Conservation (phyloP, 2,329 filamentous ascomycete genomes). For the Arthrinium phaeospermum region DNA sequence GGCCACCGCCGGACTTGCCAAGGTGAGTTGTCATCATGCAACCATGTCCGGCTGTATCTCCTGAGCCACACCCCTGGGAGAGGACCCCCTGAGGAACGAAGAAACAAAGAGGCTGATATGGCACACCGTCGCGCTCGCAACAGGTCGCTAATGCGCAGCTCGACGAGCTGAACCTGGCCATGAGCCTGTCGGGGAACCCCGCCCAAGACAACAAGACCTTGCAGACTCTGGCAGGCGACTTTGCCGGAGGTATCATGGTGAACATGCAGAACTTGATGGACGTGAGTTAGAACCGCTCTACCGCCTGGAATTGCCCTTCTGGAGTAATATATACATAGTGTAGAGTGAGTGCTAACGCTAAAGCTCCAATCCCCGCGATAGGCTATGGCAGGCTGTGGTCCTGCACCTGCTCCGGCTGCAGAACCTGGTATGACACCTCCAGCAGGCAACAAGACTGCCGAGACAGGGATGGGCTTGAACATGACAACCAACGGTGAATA, state of each 20-base stretch:
- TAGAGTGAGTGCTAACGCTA: not conserved
- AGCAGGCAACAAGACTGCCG: not conserved
- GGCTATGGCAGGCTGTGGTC: conserved; percentile 17
- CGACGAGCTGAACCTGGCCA: conserved; percentile 40
- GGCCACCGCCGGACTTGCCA: conserved; percentile 27
- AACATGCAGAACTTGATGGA: conserved; percentile 22
- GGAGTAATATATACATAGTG: too few relatives aligned
- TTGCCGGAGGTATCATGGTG: conserved; percentile 16
- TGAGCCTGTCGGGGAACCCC: conserved; percentile 6
- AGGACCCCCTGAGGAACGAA: not conserved
- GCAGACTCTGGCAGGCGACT: conserved; percentile 4
- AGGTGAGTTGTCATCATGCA: conserved; percentile 19
- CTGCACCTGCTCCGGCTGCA: not conserved
- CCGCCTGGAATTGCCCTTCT: not conserved
- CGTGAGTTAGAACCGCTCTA: not conserved
- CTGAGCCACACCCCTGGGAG: not conserved
- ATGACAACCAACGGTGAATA: not conserved
- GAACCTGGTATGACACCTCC: not conserved
- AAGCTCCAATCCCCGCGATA: not conserved
- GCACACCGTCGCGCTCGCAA: not conserved
- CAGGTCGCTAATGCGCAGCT: conserved; percentile 39
- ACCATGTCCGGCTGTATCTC: not conserved
- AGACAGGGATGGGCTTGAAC: not conserved
- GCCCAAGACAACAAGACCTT: not conserved
- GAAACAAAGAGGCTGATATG: not conserved